Evolutionary conservation across 2,329 filamentous ascomycete genomes (phyloP).

Genomic region (Thelonectria olida): DNA sequence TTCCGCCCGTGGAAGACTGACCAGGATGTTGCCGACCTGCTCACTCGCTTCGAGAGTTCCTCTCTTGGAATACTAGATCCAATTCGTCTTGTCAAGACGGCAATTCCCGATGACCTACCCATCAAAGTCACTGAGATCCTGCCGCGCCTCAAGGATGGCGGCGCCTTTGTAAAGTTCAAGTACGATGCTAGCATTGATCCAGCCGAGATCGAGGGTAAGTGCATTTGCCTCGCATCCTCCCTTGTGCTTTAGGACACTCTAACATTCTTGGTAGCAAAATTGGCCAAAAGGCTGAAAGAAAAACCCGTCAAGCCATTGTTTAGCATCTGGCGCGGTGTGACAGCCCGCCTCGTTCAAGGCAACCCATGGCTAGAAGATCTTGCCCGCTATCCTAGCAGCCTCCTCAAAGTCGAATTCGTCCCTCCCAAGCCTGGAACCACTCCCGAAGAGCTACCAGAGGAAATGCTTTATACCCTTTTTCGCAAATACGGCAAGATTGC

Average conservation of each 20-base stretch:
- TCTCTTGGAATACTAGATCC: slow-evolving; percentile 62
- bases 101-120: slow-evolving; percentile 68
- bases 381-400: slow-evolving; percentile 79
- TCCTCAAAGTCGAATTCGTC: slow-evolving; percentile 86
- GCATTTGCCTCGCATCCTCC: not conserved
- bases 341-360: slow-evolving; percentile 79
- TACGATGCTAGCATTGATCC: slow-evolving; percentile 53
- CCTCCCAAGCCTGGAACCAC: slow-evolving; percentile 75
- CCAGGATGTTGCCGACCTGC: slow-evolving; percentile 58
- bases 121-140: slow-evolving; percentile 83
- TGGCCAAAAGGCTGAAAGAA: slow-evolving; percentile 72
- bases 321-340: slow-evolving; percentile 79
- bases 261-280: slow-evolving; percentile 49
- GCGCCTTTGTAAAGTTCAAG: slow-evolving; percentile 89
- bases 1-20: slow-evolving; percentile 59
- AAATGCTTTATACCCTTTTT: slow-evolving; percentile 87
- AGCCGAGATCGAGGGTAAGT: slow-evolving; percentile 53
- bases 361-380: slow-evolving; percentile 95
- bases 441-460: slow-evolving; percentile 83
- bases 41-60: slow-evolving; percentile 61
- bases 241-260: not conserved
- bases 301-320: slow-evolving; percentile 88
- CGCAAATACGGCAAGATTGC: slow-evolving; percentile 89
- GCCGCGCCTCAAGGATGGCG: slow-evolving; percentile 88
- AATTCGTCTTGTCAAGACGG: slow-evolving; percentile 64